Conservation (phyloP, 148 eudicot genomes). For the Fagopyrum homotropicum region DNA sequence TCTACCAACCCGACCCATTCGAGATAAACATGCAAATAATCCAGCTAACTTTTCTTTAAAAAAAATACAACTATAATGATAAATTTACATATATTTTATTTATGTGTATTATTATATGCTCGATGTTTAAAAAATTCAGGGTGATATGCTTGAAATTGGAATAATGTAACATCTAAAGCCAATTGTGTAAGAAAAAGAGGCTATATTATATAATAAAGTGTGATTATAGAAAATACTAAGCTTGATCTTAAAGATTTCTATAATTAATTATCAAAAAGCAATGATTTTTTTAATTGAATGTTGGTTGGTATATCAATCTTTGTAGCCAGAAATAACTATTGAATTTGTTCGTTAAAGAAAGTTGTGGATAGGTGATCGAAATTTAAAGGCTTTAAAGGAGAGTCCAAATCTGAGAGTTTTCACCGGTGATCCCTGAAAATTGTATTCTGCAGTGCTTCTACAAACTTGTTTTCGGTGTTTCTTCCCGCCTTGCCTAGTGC, state of each 20-base stretch:
- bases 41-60: background rate
- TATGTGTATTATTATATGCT: background rate
- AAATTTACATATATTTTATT: background rate
- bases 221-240: conserved; percentile 2
- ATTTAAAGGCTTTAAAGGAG: too few relatives aligned
- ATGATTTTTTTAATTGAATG: too few relatives aligned
- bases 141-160: background rate
- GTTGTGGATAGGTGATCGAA: too few relatives aligned
- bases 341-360: too few relatives aligned
- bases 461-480: too few relatives aligned
- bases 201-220: conserved; percentile 4
- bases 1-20: background rate
- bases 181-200: background rate
- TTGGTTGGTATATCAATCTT: too few relatives aligned
- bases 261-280: too few relatives aligned
- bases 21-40: background rate
- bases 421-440: too few relatives aligned
- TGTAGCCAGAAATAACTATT: too few relatives aligned
- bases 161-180: background rate
- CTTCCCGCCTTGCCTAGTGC: too few relatives aligned
- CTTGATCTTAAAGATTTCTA: conserved; percentile 23
- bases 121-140: background rate
- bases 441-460: too few relatives aligned
- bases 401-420: too few relatives aligned
- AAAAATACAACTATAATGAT: background rate